Conservation (phyloP, 148 eudicot species). For the Pharnaceum exiguum region DNA sequence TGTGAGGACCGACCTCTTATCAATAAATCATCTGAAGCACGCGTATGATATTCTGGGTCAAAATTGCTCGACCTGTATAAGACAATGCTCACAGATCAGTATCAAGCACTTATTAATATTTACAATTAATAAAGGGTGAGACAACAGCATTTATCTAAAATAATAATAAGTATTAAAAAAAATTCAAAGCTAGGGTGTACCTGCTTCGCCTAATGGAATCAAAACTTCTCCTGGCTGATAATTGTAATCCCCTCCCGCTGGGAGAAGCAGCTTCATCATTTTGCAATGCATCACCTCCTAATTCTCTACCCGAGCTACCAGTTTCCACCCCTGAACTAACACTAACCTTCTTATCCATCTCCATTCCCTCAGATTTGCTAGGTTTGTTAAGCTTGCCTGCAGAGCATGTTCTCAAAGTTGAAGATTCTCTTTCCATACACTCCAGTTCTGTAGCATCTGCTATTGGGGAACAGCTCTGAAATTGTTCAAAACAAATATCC, state of each 20-base stretch:
- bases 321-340: slow-evolving; percentile 18
- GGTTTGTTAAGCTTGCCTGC: too few species aligned
- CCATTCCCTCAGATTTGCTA: slow-evolving; percentile 8
- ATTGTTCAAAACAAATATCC: slow-evolving; percentile 7
- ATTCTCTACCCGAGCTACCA: slow-evolving; percentile 22
- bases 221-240: slow-evolving; percentile 27
- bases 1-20: slow-evolving; percentile 26
- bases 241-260: slow-evolving; percentile 27
- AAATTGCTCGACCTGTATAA: slow-evolving; percentile 21
- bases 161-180: background rate
- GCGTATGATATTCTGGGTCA: slow-evolving; percentile 6
- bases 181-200: slow-evolving; percentile 17
- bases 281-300: slow-evolving; percentile 8
- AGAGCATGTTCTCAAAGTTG: slow-evolving; percentile 9
- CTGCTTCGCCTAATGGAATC: slow-evolving; percentile 28
- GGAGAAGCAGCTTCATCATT: slow-evolving; percentile 25
- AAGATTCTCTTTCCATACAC: slow-evolving; percentile 7
- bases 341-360: slow-evolving; percentile 11
- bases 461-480: slow-evolving; percentile 2
- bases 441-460: slow-evolving; percentile 6
- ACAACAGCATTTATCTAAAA: background rate
- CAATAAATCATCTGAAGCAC: slow-evolving; percentile 30
- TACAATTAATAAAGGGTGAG: background rate
- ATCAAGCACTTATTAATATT: too few species aligned
- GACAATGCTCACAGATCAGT: slow-evolving; percentile 1